Percentiles rank a stretch among this genome's conserved stretches.
Conservation (phyloP, 176 grass and related monocot species). For the Oryza rufipogon region DNA sequence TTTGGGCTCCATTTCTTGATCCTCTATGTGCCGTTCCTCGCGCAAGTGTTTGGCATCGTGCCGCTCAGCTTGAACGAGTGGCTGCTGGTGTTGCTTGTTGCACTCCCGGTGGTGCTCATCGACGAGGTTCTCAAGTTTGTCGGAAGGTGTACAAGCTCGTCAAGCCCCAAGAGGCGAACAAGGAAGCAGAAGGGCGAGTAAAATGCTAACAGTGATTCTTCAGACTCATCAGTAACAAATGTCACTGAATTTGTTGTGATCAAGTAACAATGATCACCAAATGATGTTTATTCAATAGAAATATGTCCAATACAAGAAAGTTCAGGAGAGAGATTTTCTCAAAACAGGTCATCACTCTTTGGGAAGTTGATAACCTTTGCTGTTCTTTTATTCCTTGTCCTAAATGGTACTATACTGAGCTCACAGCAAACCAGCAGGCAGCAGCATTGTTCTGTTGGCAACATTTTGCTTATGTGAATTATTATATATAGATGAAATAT, state of each 20-base stretch:
- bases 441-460: conserved; percentile 21
- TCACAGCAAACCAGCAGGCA: conserved; percentile 32
- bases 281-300: conserved; percentile 29
- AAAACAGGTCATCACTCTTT: conserved; percentile 11
- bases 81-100: conserved; percentile 80
- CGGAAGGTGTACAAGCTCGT: conserved; percentile 52
- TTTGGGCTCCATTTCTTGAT: conserved; percentile 96
- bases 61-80: conserved; percentile 91
- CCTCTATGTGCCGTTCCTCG: conserved; percentile 85
- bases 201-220: conserved; percentile 46
- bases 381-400: not conserved
- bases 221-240: conserved; percentile 33
- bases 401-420: conserved; percentile 7
- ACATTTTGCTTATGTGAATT: conserved; percentile 41
- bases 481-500: conserved; percentile 15
- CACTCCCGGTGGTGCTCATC: conserved; percentile 77
- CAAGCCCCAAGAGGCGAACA: conserved; percentile 43
- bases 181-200: conserved; percentile 80
- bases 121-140: conserved; percentile 92
- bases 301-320: conserved; percentile 40
- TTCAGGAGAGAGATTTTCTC: conserved; percentile 29
- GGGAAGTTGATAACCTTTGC: not conserved
- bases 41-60: conserved; percentile 82
- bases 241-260: conserved; percentile 42
- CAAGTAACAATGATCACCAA: conserved; percentile 39